A percentile compares a stretch with the other conserved stretches of the same genome.
These are phyloP conservation scores for Populus hybrid DNA, from an alignment of 441 rosid species.

Conservation along the genomic window DNA sequence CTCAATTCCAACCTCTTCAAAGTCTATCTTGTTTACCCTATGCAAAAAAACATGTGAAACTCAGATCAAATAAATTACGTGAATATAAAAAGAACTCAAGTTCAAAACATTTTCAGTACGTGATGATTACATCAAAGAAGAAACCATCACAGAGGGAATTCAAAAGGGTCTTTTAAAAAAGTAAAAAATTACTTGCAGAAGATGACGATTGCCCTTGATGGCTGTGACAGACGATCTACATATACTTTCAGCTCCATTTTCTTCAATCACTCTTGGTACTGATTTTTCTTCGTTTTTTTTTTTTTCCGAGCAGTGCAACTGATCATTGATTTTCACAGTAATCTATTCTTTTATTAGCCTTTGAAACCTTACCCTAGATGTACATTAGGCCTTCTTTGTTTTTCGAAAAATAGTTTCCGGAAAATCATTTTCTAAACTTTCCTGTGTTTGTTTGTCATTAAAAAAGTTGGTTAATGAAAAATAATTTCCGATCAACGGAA, in stretches of 20 bases:
- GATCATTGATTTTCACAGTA: neutral
- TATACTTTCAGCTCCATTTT: conserved; percentile 71
- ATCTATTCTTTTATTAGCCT: neutral
- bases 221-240: conserved; percentile 73
- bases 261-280: neutral
- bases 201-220: conserved; percentile 69
- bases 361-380: neutral
- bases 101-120: neutral
- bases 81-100: neutral
- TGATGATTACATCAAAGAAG: neutral
- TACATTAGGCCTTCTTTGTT: too few relatives aligned
- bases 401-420: too few relatives aligned
- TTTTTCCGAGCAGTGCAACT: neutral
- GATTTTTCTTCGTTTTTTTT: neutral
- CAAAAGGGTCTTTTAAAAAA: neutral
- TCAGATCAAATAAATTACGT: neutral
- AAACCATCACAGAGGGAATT: neutral
- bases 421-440: too few relatives aligned
- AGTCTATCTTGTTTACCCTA: conserved; percentile 67
- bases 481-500: too few relatives aligned
- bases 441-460: too few relatives aligned
- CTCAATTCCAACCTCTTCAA: conserved; percentile 56
- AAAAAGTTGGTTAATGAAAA: too few relatives aligned
- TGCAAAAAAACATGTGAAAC: neutral
- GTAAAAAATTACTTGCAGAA: conserved; percentile 66